phyloP scores from a whole-genome alignment of 306 rosid species.

The Vicia villosa region DNA sequence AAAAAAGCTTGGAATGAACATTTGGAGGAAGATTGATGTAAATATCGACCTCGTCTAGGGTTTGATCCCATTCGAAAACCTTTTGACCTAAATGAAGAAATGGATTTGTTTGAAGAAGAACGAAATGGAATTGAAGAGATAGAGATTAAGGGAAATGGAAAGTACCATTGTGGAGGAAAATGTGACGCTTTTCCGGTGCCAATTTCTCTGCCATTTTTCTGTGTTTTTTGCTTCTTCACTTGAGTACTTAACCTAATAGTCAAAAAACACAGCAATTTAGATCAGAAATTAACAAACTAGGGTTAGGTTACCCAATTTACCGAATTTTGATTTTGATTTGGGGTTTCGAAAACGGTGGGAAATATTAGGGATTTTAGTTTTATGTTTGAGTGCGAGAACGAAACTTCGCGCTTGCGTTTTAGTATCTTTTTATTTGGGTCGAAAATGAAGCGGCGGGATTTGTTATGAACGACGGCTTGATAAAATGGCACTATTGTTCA shows the following conservation, averaged over 20 bases:
- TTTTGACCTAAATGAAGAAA: constrained; percentile 54
- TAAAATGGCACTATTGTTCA: no score
- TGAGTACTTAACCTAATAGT: no score
- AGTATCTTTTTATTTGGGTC: not conserved
- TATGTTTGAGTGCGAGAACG: not conserved
- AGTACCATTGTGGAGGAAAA: constrained; percentile 72
- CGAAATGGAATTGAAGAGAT: no score
- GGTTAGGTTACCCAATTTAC: not conserved
- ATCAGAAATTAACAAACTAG: constrained; percentile 5
- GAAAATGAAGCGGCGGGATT: not conserved
- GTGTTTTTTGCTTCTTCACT: no score
- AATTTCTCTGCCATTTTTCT: constrained; percentile 82
- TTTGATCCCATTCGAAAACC: constrained; percentile 99
- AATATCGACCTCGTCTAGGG: constrained; percentile 86
- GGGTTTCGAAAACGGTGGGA: constrained; percentile 13
- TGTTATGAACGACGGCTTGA: not conserved
- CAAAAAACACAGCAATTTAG: no score
- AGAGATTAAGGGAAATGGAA: not conserved
- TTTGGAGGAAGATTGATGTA: constrained; percentile 76
- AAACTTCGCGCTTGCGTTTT: constrained; percentile 1
- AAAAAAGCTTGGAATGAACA: no score
- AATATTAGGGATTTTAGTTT: not conserved
- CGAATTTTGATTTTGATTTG: constrained; percentile 18
- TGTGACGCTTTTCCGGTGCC: constrained; percentile 93
- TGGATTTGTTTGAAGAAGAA: no score